Evolutionary conservation across 1,139 yeast genomes (phyloP).

Genomic region (Blastobotrys ciferrii): DNA sequence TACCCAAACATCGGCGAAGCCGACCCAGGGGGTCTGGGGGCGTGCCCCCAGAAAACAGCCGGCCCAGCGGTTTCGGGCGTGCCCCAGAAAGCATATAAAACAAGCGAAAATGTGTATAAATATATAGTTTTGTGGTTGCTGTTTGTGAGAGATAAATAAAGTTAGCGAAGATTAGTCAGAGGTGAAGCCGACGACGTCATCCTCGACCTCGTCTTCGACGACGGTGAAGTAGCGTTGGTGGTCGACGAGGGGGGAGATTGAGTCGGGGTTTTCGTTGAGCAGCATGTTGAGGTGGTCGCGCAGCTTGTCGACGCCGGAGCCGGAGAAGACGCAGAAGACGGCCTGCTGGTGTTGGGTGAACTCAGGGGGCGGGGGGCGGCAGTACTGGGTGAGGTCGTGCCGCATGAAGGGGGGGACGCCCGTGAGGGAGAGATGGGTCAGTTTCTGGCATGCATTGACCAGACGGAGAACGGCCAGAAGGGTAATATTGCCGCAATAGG

Average conservation of each 20-base stretch:
- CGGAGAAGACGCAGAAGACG: conserved; percentile 90
- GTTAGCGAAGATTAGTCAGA: background rate
- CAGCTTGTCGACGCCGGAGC: conserved; percentile 76
- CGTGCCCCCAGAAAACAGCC: no score
- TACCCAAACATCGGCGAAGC: no score
- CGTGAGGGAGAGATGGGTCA: conserved; percentile 88
- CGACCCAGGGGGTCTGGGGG: no score
- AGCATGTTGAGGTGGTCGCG: conserved; percentile 54
- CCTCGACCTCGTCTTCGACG: conserved; percentile 2
- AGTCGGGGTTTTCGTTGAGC: conserved; percentile 8
- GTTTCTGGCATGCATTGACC: conserved; percentile 75
- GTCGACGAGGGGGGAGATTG: conserved; percentile 1
- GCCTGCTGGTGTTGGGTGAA: conserved; percentile 84
- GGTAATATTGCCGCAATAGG: conserved; percentile 83
- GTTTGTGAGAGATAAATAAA: background rate
- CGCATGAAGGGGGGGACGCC: conserved; percentile 88
- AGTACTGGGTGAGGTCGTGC: conserved; percentile 78
- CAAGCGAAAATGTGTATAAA: no score
- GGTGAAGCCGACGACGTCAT: conserved; percentile 7
- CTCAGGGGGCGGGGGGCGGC: conserved; percentile 94
- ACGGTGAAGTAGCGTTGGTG: conserved; percentile 5
- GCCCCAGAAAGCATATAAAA: no score
- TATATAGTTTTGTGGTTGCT: background rate
- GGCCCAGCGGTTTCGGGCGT: no score
- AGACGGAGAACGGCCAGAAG: conserved; percentile 45